These are phyloP conservation scores for Quercus tomentella DNA, from an alignment of 331 rosid species.

Conservation along the genomic window DNA sequence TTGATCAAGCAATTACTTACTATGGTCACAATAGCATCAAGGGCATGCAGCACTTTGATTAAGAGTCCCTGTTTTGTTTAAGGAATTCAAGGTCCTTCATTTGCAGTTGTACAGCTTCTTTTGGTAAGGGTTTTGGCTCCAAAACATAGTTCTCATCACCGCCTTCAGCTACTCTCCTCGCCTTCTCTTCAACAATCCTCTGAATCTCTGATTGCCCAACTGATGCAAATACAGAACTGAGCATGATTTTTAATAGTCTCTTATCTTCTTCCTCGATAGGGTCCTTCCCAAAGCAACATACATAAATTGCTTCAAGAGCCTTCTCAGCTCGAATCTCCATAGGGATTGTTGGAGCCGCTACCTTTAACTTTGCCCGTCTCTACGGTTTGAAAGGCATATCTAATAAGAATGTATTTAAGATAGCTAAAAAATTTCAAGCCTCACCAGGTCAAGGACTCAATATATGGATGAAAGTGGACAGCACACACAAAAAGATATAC, in stretches of 20 bases:
- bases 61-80: slow-evolving; percentile 54
- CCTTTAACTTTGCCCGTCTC: slow-evolving; percentile 65
- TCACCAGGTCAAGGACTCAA: neutral
- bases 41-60: slow-evolving; percentile 1
- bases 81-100: slow-evolving; percentile 97
- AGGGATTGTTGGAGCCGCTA: slow-evolving; percentile 40
- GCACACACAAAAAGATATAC: too few relatives aligned
- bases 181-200: slow-evolving; percentile 58
- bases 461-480: neutral
- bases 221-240: slow-evolving; percentile 60
- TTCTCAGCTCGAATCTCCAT: slow-evolving; percentile 79
- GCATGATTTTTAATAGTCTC: slow-evolving; percentile 50
- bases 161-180: slow-evolving; percentile 59
- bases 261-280: slow-evolving; percentile 64
- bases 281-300: slow-evolving; percentile 79
- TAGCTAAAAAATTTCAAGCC: neutral
- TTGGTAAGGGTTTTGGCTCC: slow-evolving; percentile 51
- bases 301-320: slow-evolving; percentile 81
- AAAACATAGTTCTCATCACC: slow-evolving; percentile 29
- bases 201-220: slow-evolving; percentile 51
- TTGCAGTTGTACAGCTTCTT: slow-evolving; percentile 80
- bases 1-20: neutral
- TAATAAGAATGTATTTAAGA: neutral
- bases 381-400: slow-evolving; percentile 18
- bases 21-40: neutral